Percentiles rank a stretch among this genome's conserved stretches.
These are phyloP conservation scores for Phaeotremella fagi DNA, from an alignment of 768 basidiomycete genomes.

Conservation along the genomic window DNA sequence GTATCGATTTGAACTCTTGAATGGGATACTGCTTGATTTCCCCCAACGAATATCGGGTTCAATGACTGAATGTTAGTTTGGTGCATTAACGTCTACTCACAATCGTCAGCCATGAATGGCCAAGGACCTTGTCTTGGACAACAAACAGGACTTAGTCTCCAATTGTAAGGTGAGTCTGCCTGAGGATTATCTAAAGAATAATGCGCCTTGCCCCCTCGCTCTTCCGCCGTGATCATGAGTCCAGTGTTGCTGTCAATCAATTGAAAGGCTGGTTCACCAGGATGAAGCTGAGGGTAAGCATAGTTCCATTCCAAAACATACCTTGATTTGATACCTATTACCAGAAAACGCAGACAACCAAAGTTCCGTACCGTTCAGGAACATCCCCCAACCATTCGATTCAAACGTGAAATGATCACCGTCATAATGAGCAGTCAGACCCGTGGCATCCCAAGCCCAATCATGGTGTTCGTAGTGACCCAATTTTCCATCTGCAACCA, in stretches of 20 bases:
- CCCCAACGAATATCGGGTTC: background rate
- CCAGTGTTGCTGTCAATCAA: conserved; percentile 4
- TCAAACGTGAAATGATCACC: background rate
- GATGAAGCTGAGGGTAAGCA: background rate
- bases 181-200: conserved; percentile 1
- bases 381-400: background rate
- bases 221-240: conserved; percentile 16
- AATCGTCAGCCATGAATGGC: conserved; percentile 10
- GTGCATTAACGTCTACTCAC: background rate
- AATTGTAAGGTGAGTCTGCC: conserved; percentile 14
- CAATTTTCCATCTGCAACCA: conserved; percentile 9
- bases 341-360: background rate
- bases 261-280: conserved; percentile 1
- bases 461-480: conserved; percentile 2
- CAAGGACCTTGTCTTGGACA: conserved; percentile 12
- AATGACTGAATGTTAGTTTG: background rate
- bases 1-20: background rate
- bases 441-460: background rate
- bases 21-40: background rate
- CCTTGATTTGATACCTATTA: background rate
- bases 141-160: conserved; percentile 17
- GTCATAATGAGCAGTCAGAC: background rate
- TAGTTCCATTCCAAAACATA: background rate
- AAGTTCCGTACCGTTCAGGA: background rate
- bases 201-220: conserved; percentile 15